Percentiles rank a stretch among this genome's conserved stretches.
phyloP scores from a whole-genome alignment of 2,329 filamentous ascomycete species.

The Exophiala xenobiotica region DNA sequence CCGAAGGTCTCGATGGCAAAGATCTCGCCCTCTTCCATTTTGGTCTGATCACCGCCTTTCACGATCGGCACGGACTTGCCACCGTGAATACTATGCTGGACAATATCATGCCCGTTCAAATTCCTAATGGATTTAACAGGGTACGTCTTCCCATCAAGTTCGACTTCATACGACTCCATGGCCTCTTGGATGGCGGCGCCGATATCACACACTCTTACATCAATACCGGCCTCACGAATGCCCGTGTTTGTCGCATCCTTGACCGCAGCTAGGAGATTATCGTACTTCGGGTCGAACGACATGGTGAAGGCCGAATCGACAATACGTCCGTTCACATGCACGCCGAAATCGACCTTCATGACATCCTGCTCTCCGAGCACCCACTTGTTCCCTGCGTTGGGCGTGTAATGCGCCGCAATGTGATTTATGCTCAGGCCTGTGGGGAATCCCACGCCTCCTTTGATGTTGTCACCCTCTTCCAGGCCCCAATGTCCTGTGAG shows the following conservation, averaged over 20 bases:
- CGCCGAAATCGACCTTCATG: conserved; percentile 72
- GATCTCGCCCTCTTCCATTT: conserved; percentile 96
- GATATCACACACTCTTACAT: conserved; percentile 83
- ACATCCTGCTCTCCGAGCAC: conserved; percentile 65
- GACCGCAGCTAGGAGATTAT: conserved; percentile 65
- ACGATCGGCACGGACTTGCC: conserved; percentile 93
- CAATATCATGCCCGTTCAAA: conserved; percentile 85
- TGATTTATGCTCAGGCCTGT: conserved; percentile 81
- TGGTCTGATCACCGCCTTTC: conserved; percentile 80
- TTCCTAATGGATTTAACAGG: conserved; percentile 84
- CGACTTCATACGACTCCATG: conserved; percentile 91
- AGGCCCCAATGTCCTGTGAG: conserved; percentile 74
- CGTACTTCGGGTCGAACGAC: conserved; percentile 66
- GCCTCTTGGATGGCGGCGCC: conserved; percentile 81
- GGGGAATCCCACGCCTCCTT: conserved; percentile 82
- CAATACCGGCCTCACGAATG: conserved; percentile 83
- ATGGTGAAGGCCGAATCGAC: conserved; percentile 71
- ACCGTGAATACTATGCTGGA: conserved; percentile 86
- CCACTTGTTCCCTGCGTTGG: conserved; percentile 82
- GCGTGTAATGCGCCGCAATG: conserved; percentile 82
- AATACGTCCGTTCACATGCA: conserved; percentile 69
- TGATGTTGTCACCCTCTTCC: conserved; percentile 73
- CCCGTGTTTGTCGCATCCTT: conserved; percentile 72
- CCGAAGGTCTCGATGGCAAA: conserved; percentile 97
- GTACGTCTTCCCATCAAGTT: conserved; percentile 74